Base-by-base conservation (phyloP, 1,284 basidiomycete genomes). In the Phellopilus nigrolimitatus region DNA sequence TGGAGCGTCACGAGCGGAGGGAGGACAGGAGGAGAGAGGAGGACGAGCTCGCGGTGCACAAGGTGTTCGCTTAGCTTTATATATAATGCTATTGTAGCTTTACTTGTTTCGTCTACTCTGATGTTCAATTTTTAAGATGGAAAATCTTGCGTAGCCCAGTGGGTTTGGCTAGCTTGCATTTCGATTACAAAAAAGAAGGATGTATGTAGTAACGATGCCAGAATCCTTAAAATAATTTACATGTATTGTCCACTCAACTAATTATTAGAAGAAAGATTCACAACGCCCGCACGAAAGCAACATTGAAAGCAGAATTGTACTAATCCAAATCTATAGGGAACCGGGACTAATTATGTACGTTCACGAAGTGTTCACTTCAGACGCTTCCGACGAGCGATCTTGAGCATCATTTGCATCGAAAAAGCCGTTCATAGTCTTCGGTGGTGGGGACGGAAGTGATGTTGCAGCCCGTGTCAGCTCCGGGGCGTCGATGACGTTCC, bases 1-100 rank as follows among this genome's bases (percentile, higher is more conserved):
- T 76, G 57, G 87, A 91, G 56, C 73, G 78, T 51, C 70, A 73
- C 47, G 73, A 72, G 56, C 80, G 95, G 65, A 84, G 82, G 64
- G 83, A 84, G 56, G 68, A 73, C 56, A 77, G 85, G 56, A 77
- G 74, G 63, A 71, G 80, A 54, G 78, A 75, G 44, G 92, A 95
- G 68, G 85, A 93, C 69, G 84, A 84, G 57, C 69, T 98, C 61
- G 87, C 85, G 31, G 84, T 93, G 51, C 76, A 84, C 41, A 94
- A 92, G 69, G 89, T 98, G 28, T 98, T 98, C 68, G 80, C 85
- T 56, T 97, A 70, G 75, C 39, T 38, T 9, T 36, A 33, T 45
- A 31, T n/a, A 2, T 10, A 7, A 13, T 21, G 15, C 34, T 15
- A 15, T 7, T 36, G 34, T 37, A 37, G 8, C 12, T 37, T 30